Percentiles rank a stretch among this genome's conserved stretches.
These are phyloP conservation scores for Elongisporangium senticosum DNA, from an alignment of 352 stramenopile species.

Conservation along the genomic window DNA sequence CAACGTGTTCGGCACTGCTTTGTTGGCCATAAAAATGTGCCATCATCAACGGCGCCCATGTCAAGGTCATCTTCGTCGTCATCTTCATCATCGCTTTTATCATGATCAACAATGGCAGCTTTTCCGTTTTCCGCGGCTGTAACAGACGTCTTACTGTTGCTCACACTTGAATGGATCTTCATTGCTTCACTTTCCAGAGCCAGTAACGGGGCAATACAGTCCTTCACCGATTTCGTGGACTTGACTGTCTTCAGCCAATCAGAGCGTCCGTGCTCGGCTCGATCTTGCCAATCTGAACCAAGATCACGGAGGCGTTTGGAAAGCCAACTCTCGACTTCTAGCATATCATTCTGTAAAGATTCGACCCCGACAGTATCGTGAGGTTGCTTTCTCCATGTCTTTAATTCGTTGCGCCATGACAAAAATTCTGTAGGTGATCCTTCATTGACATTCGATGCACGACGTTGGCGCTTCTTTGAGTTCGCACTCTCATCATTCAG, in stretches of 20 bases:
- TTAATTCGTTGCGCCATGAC: conserved; percentile 54
- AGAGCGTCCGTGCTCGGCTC: conserved; percentile 18
- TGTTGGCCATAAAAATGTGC: conserved; percentile 62
- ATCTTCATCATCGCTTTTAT: conserved; percentile 69
- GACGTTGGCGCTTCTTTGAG: conserved; percentile 36
- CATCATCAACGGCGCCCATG: conserved; percentile 55
- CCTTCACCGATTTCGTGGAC: conserved; percentile 20
- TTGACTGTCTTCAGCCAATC: conserved; percentile 53
- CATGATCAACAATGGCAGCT: conserved; percentile 22
- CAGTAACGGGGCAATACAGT: conserved; percentile 40
- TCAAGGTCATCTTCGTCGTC: conserved; percentile 74
- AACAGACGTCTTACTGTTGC: conserved; percentile 9
- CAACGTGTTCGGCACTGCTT: conserved; percentile 65
- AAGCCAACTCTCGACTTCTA: conserved; percentile 58
- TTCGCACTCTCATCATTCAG: conserved; percentile 48
- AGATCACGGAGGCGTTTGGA: conserved; percentile 53
- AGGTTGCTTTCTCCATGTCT: conserved; percentile 43
- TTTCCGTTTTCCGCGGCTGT: conserved; percentile 1
- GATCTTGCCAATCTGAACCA: conserved; percentile 59
- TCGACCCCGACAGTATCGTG: conserved; percentile 34
- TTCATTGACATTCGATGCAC: conserved; percentile 1
- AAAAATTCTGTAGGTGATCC: conserved; percentile 27
- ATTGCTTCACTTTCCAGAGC: conserved; percentile 64
- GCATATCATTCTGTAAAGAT: conserved; percentile 47
- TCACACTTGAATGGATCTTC: conserved; percentile 23